Base-by-base conservation (phyloP, 2,329 filamentous ascomycete genomes). In the Fusarium continuum region DNA sequence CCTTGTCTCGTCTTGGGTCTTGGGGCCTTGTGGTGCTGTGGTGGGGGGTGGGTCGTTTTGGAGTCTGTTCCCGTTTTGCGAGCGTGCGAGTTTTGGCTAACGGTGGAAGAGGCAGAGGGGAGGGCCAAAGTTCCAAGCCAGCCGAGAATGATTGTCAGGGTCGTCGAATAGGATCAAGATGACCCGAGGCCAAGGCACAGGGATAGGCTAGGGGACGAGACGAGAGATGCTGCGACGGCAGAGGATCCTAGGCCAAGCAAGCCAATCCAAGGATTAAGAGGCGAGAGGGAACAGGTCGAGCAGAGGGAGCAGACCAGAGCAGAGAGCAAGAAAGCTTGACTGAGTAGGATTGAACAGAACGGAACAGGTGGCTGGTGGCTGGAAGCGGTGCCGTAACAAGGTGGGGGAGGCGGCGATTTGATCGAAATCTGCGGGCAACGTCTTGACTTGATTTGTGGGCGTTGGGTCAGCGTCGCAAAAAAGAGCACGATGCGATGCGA, bases 341-440 rank as follows among this genome's bases (percentile, higher is more conserved):
- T 35, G 26, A 31, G 25, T 29, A 19, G 41, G 61, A 40, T 48
- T 28, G 55, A 51, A 43, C 53, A 14, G 40, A 43, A 62, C 43
- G 44, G 64, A 59, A 56, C 58, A 11, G 66, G 65, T 67, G 65
- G 65, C 59, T 70, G 69, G 68, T 70, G 68, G 68, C 68, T 70
- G 67, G 68, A 65, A 67, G 64, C 50, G 68, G 65, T 70, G 66
- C 68, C 66, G 68, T 67, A 70, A 69, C 64, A 44, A 68, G 68
- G 68, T 70, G 67, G 68, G 68, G 68, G 68, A 70, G 58, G 64
- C 55, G 54, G 55, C 64, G 64, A 56, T 66, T 69, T 62, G 61
- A 65, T 66, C 51, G 55, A 63, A n/a, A 64, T 48, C 55, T 62
- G 65, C 55, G 62, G 63, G 49, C 50, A 34, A 62, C 23, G 45